Conservation (phyloP, 2,329 filamentous ascomycete species). For the Fusarium bulbicola region DNA sequence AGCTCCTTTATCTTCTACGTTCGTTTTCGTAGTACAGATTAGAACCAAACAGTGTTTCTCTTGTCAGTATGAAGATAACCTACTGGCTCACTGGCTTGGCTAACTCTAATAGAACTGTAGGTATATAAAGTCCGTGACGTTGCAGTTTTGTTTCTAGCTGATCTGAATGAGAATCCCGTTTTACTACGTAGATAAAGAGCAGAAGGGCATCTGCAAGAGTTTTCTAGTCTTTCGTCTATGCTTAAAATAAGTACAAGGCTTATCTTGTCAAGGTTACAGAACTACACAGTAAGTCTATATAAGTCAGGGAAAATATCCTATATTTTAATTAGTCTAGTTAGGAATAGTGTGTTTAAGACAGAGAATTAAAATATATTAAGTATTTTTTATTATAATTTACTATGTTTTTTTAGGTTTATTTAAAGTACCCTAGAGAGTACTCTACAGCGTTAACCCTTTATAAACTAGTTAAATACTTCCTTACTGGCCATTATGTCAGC, state of each 20-base stretch:
- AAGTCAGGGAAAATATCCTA: not conserved
- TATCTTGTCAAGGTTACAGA: not conserved
- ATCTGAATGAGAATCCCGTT: not conserved
- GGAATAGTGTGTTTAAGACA: not conserved
- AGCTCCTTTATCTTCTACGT: not conserved
- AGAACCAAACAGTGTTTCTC: not conserved
- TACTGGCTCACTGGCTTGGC: not conserved
- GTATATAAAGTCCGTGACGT: not conserved
- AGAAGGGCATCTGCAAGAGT: fast-evolving
- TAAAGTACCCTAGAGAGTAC: too few relatives aligned
- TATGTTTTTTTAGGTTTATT: too few relatives aligned
- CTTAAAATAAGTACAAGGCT: not conserved
- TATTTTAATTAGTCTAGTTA: not conserved
- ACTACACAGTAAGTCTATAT: not conserved
- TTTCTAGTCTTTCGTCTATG: not conserved
- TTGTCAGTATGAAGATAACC: not conserved
- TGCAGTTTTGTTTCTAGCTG: not conserved
- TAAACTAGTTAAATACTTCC: too few relatives aligned
- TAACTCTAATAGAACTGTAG: not conserved
- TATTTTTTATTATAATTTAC: too few relatives aligned
- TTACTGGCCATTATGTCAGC: too few relatives aligned
- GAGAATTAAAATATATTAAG: too few relatives aligned
- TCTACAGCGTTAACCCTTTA: too few relatives aligned
- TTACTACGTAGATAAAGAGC: fast-evolving
- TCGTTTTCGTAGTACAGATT: not conserved